A percentile compares a stretch with the other conserved stretches of the same genome.
Conservation (phyloP, 768 basidiomycete genomes). For the Xerocomus spinulosus region DNA sequence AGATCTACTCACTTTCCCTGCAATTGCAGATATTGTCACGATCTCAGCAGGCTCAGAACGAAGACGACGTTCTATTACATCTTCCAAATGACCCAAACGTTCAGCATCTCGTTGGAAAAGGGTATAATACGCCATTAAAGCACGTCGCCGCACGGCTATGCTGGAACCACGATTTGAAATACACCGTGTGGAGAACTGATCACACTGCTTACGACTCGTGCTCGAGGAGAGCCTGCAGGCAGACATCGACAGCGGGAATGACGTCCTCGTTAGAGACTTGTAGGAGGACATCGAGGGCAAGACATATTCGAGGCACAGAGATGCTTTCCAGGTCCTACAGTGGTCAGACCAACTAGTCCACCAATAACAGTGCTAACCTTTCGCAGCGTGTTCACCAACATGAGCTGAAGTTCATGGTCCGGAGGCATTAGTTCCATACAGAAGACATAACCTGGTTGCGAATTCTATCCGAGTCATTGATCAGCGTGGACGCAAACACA, state of each 20-base stretch:
- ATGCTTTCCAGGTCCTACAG: constrained; percentile 67
- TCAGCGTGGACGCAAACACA: constrained; percentile 19
- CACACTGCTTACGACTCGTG: constrained; percentile 70
- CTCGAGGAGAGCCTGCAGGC: constrained; percentile 59
- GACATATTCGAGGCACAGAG: constrained; percentile 51
- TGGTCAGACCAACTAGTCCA: constrained; percentile 3
- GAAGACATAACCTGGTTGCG: constrained; percentile 64
- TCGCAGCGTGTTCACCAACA: constrained; percentile 82
- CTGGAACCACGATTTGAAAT: constrained; percentile 33
- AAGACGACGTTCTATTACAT: constrained; percentile 12
- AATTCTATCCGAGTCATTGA: background rate
- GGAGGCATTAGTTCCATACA: constrained; percentile 68
- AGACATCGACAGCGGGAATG: constrained; percentile 69
- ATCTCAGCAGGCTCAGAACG: constrained; percentile 8
- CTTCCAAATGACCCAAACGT: constrained; percentile 41
- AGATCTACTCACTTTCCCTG: constrained; percentile 21
- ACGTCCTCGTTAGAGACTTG: constrained; percentile 58
- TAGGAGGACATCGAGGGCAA: constrained; percentile 69
- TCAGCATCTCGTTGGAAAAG: constrained; percentile 46
- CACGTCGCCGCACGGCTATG: constrained; percentile 54
- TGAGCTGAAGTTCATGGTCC: constrained; percentile 67
- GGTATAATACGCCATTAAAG: constrained; percentile 53
- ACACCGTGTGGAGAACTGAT: constrained; percentile 4
- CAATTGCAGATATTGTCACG: constrained; percentile 7
- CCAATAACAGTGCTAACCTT: constrained; percentile 45